Base-by-base conservation (phyloP, 2,329 filamentous ascomycete genomes). In the Thielaviopsis punctulata region DNA sequence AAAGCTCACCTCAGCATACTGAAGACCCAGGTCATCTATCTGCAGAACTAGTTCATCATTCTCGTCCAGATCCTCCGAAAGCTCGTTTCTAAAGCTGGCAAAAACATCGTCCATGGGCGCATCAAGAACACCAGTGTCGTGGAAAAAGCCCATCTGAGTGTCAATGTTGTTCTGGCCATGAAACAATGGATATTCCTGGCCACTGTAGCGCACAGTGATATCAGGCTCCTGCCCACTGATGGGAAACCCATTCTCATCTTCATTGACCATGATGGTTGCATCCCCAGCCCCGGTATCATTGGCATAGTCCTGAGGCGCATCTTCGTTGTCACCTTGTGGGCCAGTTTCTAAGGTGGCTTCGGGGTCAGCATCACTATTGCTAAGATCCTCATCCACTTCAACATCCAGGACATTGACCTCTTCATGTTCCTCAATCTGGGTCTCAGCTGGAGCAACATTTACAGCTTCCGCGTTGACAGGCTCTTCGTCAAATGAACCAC, bases 1-100 rank as follows among this genome's bases (percentile, higher is more conserved):
- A 8, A 18, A 7, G 12, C 68, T 57, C 63, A 72, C 71, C 64
- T 76, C 72, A 19, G 70, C 64, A 60, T 75, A 74, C 60, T 76
- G 72, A 27, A 76, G 63, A 8, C 70, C 71, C 41, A 76, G 66
- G 54, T 73, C 69, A 24, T 75, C 71, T 46, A 76, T 62, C 54
- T 73, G 70, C 41, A 75, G 66, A n/a, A 70, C 65, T 43, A 76
- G 61, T 52, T 76, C 72, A 50, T 76, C 73, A 18, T 68, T 64
- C 3, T 62, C 53, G 4, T 63, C 61, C 2, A 76, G 60, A 50
- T 75, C 73, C 39, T 68, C 64, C 18, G 63, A 60, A 13, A 76
- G 64, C 56, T 74, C 70, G 6, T 62, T 60, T 25, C 73, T 70
- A 25, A 76, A 63, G 4, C 65, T 66, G 18, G 63, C 60, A 48